A percentile compares a stretch with the other conserved stretches of the same genome.
These are phyloP conservation scores for Juncus inflexus DNA, from an alignment of 176 grass and related monocot species.

Conservation along the genomic window DNA sequence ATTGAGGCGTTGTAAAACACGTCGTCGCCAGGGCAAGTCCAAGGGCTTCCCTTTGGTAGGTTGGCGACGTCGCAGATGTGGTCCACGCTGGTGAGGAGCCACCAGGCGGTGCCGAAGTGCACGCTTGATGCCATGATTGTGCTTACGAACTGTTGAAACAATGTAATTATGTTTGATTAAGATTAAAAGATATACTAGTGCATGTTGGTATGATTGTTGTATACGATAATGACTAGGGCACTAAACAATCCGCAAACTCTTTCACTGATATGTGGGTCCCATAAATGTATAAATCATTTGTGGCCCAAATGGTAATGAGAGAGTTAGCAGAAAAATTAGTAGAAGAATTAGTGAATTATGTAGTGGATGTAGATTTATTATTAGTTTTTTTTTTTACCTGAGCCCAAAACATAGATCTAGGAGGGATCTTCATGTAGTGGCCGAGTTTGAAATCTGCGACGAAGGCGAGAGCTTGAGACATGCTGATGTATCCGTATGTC, in stretches of 20 bases:
- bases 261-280: too few relatives aligned
- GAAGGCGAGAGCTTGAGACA: constrained; percentile 69
- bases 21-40: constrained; percentile 74
- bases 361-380: neutral
- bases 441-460: constrained; percentile 92
- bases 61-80: constrained; percentile 46
- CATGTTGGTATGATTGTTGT: neutral
- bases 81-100: constrained; percentile 43
- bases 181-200: neutral
- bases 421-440: constrained; percentile 99
- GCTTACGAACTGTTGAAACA: constrained; percentile 35
- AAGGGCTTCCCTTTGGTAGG: constrained; percentile 59
- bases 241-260: too few relatives aligned
- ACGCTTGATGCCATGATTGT: constrained; percentile 50
- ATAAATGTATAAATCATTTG: neutral
- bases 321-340: neutral
- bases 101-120: constrained; percentile 85
- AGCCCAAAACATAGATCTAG: constrained; percentile 88
- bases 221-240: neutral
- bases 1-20: constrained; percentile 92
- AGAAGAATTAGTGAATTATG: neutral
- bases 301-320: neutral
- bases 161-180: neutral
- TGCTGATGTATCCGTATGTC: constrained; percentile 93
- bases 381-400: constrained; percentile 40